Percentiles rank a stretch among this genome's conserved stretches.
Conservation (phyloP, 2,329 filamentous ascomycete genomes). For the Penicillium palitans region DNA sequence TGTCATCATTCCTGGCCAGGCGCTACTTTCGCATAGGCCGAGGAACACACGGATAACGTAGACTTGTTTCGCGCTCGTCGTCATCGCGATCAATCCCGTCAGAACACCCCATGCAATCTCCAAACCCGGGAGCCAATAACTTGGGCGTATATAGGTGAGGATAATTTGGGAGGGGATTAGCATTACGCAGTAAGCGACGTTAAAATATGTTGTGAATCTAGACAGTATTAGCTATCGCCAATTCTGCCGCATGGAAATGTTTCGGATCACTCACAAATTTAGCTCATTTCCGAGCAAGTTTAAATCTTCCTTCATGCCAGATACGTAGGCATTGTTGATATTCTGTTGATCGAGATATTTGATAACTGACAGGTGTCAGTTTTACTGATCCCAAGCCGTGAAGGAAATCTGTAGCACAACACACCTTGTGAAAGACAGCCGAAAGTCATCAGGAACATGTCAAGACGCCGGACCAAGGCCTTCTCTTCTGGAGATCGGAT, state of each 20-base stretch:
- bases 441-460: slow-evolving; percentile 43
- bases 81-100: slow-evolving; percentile 31
- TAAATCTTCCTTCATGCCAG: slow-evolving; percentile 29
- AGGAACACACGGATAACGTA: slow-evolving; percentile 33
- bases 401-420: background rate
- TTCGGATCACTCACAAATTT: slow-evolving; percentile 18
- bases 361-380: slow-evolving; percentile 18
- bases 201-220: slow-evolving; percentile 45
- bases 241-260: no score
- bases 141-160: slow-evolving; percentile 38
- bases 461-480: slow-evolving; percentile 40
- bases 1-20: slow-evolving; percentile 36
- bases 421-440: slow-evolving; percentile 44
- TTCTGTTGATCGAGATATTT: slow-evolving; percentile 30
- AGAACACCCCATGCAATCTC: slow-evolving; percentile 34
- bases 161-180: slow-evolving; percentile 45
- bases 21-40: slow-evolving; percentile 32
- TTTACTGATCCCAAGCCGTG: background rate
- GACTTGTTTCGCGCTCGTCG: slow-evolving; percentile 32
- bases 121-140: slow-evolving; percentile 32
- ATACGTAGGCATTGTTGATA: slow-evolving; percentile 33
- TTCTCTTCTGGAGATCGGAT: slow-evolving; percentile 34
- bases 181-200: slow-evolving; percentile 43
- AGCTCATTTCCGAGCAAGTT: slow-evolving; percentile 25
- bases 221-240: background rate